A percentile compares a stretch with the other conserved stretches of the same genome.
Evolutionary conservation across 2,329 filamentous ascomycete species (phyloP).

Genomic region (Gnomoniopsis smithogilvyi): DNA sequence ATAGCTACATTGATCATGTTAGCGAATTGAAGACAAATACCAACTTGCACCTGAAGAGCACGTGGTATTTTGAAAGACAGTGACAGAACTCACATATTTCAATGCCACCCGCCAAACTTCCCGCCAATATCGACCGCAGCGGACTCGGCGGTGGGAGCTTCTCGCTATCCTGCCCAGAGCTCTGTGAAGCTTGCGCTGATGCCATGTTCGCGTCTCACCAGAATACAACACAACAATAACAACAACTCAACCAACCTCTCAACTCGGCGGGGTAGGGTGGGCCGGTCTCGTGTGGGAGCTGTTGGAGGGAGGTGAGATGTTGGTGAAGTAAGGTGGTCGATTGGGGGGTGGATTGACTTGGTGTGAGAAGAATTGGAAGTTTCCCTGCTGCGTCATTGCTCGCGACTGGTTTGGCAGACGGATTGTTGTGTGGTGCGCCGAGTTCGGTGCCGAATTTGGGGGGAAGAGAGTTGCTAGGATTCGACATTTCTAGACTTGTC

Average conservation of each 20-base stretch:
- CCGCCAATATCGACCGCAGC: constrained; percentile 85
- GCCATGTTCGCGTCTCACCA: constrained; percentile 12
- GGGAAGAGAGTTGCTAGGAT: neutral
- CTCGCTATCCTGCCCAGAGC: constrained; percentile 21
- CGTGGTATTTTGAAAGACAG: too few species aligned
- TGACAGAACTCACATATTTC: constrained; percentile 69
- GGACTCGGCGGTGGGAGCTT: constrained; percentile 60
- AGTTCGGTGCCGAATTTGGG: neutral
- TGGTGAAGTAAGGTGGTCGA: too few species aligned
- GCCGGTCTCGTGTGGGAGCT: too few species aligned
- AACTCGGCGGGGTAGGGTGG: too few species aligned
- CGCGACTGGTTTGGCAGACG: neutral
- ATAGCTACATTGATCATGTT: constrained; percentile 54
- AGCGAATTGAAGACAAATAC: constrained; percentile 18
- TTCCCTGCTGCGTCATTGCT: neutral
- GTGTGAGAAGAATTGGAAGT: neutral
- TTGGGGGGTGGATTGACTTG: too few species aligned
- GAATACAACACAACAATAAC: too few species aligned
- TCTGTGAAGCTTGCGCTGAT: constrained; percentile 16
- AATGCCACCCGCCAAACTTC: constrained; percentile 87
- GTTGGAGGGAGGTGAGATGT: too few species aligned
- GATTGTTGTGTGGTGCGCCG: neutral
- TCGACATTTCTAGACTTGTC: too few species aligned
- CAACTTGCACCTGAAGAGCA: too few species aligned
- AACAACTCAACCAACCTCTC: too few species aligned